phyloP scores from a whole-genome alignment of 148 eudicot species.

The Pharnaceum exiguum region DNA sequence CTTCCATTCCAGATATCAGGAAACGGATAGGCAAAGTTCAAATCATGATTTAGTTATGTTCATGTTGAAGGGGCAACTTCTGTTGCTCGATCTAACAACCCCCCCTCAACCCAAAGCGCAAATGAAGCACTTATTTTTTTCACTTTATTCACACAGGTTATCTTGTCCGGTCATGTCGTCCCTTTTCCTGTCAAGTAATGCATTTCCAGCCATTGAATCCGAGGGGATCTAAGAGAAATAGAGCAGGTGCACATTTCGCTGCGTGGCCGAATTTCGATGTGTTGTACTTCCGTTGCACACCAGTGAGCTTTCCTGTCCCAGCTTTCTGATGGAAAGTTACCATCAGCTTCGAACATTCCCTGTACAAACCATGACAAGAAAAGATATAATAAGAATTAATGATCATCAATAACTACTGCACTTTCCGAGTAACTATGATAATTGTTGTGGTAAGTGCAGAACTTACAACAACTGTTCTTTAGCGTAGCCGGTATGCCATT shows the following conservation, averaged over 20 bases:
- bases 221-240: conserved; percentile 47
- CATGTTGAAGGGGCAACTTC: conserved; percentile 33
- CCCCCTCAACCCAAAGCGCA: neutral
- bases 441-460: neutral
- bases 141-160: neutral
- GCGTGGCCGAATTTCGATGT: conserved; percentile 65
- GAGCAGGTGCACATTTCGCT: conserved; percentile 59
- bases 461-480: conserved; percentile 61
- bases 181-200: neutral
- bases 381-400: neutral
- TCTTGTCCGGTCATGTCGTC: conserved; percentile 1
- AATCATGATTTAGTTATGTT: too few species aligned
- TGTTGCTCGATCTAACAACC: conserved; percentile 27
- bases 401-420: neutral
- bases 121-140: neutral
- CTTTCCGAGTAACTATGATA: neutral
- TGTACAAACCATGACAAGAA: conserved; percentile 8
- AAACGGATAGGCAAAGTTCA: too few species aligned
- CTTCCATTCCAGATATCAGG: too few species aligned
- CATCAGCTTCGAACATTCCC: conserved; percentile 85
- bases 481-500: conserved; percentile 56
- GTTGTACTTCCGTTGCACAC: conserved; percentile 71
- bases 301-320: conserved; percentile 57
- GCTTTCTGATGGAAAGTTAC: conserved; percentile 70
- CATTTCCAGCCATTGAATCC: conserved; percentile 17